Percentiles rank a stretch among this genome's conserved stretches.
Evolutionary conservation across 768 basidiomycete genomes (phyloP).

Genomic region (Rhizopogon sp.): DNA sequence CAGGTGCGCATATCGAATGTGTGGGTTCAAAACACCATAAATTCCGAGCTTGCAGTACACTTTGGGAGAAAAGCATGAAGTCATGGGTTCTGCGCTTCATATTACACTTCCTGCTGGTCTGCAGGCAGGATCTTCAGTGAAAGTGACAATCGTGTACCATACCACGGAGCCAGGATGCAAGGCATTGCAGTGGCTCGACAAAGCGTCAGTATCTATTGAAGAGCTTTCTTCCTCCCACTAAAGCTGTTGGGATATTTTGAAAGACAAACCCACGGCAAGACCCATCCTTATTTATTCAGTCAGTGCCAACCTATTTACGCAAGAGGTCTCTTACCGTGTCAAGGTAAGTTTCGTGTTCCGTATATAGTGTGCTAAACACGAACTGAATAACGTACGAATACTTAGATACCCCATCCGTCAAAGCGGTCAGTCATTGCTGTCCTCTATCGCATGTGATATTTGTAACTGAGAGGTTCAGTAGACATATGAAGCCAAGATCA

Average conservation of each 20-base stretch:
- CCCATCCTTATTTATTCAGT: conserved; percentile 83
- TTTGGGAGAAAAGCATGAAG: conserved; percentile 52
- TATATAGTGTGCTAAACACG: neutral
- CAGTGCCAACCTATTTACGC: conserved; percentile 93
- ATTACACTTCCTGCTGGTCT: conserved; percentile 42
- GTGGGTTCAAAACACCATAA: neutral
- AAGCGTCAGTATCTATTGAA: conserved; percentile 46
- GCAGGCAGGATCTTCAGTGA: conserved; percentile 31
- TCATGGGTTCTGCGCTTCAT: conserved; percentile 75
- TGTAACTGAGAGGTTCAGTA: conserved; percentile 20
- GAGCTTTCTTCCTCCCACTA: neutral
- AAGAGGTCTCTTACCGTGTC: conserved; percentile 71
- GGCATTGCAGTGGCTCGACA: conserved; percentile 85
- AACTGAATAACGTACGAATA: neutral
- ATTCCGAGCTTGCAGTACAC: conserved; percentile 34
- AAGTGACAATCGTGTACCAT: conserved; percentile 57
- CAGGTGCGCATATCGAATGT: conserved; percentile 32
- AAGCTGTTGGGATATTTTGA: neutral
- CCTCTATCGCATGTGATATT: neutral
- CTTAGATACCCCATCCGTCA: conserved; percentile 81
- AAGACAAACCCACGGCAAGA: conserved; percentile 84
- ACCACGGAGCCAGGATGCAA: conserved; percentile 65
- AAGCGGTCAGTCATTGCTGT: conserved; percentile 52
- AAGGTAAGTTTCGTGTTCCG: conserved; percentile 40
- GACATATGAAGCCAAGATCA: conserved; percentile 82